Evolutionary conservation across 176 grass and related monocot genomes (phyloP).

Genomic region (Tillandsia leiboldiana): DNA sequence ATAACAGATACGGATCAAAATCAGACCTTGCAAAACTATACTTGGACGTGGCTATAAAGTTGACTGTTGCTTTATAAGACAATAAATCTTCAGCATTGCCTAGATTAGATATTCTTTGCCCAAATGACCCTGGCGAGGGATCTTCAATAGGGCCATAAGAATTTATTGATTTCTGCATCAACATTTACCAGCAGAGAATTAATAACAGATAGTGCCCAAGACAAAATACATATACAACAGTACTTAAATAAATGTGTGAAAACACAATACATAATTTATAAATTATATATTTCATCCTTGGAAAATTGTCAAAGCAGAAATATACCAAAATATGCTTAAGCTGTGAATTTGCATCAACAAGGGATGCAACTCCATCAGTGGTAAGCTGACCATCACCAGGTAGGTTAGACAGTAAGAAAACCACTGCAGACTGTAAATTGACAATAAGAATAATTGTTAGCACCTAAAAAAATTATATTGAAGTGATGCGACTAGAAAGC

Average conservation of each 20-base stretch:
- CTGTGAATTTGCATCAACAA: constrained; percentile 56
- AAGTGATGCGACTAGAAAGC: background rate
- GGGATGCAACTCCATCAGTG: constrained; percentile 36
- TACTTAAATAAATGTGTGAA: too few species aligned
- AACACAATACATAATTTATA: background rate
- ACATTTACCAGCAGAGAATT: constrained; percentile 21
- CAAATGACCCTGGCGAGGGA: constrained; percentile 45
- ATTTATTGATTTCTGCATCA: constrained; percentile 77
- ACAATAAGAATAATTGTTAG: constrained; percentile 1
- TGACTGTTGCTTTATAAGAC: constrained; percentile 64
- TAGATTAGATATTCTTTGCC: constrained; percentile 46
- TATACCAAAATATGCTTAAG: constrained; percentile 74
- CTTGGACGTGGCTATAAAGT: constrained; percentile 56
- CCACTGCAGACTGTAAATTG: constrained; percentile 68
- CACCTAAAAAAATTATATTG: background rate
- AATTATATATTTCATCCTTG: background rate
- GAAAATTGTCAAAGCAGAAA: constrained; percentile 10
- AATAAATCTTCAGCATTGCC: constrained; percentile 59
- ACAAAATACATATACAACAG: background rate
- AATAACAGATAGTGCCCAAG: constrained; percentile 1
- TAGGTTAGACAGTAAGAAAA: constrained; percentile 41
- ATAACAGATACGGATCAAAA: constrained; percentile 65
- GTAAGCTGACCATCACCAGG: constrained; percentile 33
- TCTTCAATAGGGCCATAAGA: constrained; percentile 76
- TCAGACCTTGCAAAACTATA: constrained; percentile 68